Conservation (phyloP, 495 filamentous ascomycete genomes). For the Podospora tetraspora region DNA sequence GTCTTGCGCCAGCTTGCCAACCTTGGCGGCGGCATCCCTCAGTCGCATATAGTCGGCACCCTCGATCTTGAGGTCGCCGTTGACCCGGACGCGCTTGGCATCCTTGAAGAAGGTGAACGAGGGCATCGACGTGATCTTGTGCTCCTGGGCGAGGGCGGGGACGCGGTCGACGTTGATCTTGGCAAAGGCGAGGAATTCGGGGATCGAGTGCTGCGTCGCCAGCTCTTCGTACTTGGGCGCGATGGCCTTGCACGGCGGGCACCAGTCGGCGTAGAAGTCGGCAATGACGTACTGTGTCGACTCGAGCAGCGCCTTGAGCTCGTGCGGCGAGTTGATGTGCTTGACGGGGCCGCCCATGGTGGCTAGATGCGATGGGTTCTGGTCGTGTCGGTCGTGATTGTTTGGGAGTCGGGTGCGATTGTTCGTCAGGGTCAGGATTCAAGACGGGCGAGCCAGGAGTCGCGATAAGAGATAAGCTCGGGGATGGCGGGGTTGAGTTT, state of each 20-base stretch:
- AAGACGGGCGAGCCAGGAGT: not conserved
- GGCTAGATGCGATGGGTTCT: conserved; percentile 4
- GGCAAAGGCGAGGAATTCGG: conserved; percentile 49
- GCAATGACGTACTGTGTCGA: conserved; percentile 42
- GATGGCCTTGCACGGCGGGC: conserved; percentile 62
- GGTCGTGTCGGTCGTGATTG: not conserved
- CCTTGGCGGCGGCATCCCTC: conserved; percentile 24
- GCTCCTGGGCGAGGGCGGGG: conserved; percentile 44
- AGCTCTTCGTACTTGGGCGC: conserved; percentile 53
- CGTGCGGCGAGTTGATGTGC: conserved; percentile 33
- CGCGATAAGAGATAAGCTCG: not conserved
- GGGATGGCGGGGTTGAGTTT: not conserved
- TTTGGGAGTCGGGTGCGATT: not conserved
- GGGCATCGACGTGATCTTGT: conserved; percentile 60
- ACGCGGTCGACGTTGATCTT: conserved; percentile 57
- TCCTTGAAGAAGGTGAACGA: conserved; percentile 89
- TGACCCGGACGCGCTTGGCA: conserved; percentile 60
- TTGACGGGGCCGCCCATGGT: conserved; percentile 26
- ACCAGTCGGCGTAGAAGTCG: conserved; percentile 62
- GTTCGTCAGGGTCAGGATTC: not conserved
- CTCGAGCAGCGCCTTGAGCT: conserved; percentile 37
- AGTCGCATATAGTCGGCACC: conserved; percentile 24
- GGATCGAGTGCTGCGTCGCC: conserved; percentile 42
- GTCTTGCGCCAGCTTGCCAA: conserved; percentile 27
- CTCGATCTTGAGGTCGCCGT: conserved; percentile 44